Conservation (phyloP, 2,329 filamentous ascomycete genomes). For the Xylaria sp. region DNA sequence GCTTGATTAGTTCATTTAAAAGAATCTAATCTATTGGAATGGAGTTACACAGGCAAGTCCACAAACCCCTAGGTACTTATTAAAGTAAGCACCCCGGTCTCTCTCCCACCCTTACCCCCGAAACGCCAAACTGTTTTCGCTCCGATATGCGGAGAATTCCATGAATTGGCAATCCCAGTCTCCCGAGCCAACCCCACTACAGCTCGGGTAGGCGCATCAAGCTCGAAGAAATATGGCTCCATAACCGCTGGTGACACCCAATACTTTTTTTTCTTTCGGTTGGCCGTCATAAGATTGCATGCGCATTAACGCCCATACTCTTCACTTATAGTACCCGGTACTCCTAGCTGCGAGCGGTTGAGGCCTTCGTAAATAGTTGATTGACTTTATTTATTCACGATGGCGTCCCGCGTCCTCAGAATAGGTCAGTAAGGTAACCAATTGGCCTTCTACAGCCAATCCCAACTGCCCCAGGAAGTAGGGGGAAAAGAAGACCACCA, state of each 20-base stretch:
- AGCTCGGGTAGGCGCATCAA: constrained; percentile 21
- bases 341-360: not conserved
- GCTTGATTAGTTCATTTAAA: constrained; percentile 28
- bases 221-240: constrained; percentile 23
- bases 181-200: constrained; percentile 29
- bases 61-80: too few relatives aligned
- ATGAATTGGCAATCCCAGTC: constrained; percentile 1
- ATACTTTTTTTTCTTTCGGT: constrained; percentile 33
- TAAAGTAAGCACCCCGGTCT: not conserved
- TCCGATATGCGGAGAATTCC: constrained; percentile 33
- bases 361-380: constrained; percentile 39
- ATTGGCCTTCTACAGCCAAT: not conserved
- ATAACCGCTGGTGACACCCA: constrained; percentile 29
- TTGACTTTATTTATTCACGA: constrained; percentile 52
- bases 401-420: constrained; percentile 73
- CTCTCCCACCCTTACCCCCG: not conserved
- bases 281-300: not conserved
- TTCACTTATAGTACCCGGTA: constrained; percentile 4
- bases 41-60: not conserved
- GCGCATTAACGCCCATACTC: not conserved
- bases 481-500: not conserved
- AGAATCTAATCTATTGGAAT: not conserved
- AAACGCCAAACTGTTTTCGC: constrained; percentile 6
- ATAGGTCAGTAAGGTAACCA: constrained; percentile 66
- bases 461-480: not conserved